These are phyloP conservation scores for Pseudoscleropodium purum DNA, from an alignment of 225 moss, liverwort and hornwort genomes.

Conservation along the genomic window DNA sequence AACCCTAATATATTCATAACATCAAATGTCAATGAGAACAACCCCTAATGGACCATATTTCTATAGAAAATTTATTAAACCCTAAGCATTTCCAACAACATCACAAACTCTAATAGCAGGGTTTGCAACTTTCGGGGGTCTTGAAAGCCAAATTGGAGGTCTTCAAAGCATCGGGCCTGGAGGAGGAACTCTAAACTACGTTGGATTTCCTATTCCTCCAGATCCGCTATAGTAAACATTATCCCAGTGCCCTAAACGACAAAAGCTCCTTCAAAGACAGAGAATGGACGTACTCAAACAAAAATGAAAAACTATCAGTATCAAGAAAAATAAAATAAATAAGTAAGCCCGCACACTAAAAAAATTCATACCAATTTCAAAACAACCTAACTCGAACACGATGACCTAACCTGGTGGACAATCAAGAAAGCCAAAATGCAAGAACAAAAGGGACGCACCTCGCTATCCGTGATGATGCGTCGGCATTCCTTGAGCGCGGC, in stretches of 20 bases:
- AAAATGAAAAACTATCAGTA: not conserved
- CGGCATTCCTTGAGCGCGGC: constrained; percentile 58
- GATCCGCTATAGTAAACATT: not conserved
- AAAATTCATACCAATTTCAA: not conserved
- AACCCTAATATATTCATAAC: not conserved
- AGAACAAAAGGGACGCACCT: not conserved
- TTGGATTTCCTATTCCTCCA: not conserved
- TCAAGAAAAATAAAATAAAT: not conserved
- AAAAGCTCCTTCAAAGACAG: not conserved
- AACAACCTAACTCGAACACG: not conserved
- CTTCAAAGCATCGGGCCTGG: not conserved
- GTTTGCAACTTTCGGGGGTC: too few species aligned
- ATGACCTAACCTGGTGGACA: not conserved
- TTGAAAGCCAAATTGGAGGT: too few species aligned
- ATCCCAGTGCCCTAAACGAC: not conserved
- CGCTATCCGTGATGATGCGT: constrained; percentile 40
- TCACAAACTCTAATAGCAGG: not conserved
- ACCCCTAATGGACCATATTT: not conserved
- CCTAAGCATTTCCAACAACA: not conserved
- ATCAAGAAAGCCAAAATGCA: not conserved
- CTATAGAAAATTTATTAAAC: not conserved
- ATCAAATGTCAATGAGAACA: not conserved
- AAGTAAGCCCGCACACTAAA: not conserved
- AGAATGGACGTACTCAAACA: not conserved
- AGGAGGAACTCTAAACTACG: not conserved